These are phyloP conservation scores for Cercospora janseana DNA, from an alignment of 2,329 filamentous ascomycete genomes.

Conservation along the genomic window DNA sequence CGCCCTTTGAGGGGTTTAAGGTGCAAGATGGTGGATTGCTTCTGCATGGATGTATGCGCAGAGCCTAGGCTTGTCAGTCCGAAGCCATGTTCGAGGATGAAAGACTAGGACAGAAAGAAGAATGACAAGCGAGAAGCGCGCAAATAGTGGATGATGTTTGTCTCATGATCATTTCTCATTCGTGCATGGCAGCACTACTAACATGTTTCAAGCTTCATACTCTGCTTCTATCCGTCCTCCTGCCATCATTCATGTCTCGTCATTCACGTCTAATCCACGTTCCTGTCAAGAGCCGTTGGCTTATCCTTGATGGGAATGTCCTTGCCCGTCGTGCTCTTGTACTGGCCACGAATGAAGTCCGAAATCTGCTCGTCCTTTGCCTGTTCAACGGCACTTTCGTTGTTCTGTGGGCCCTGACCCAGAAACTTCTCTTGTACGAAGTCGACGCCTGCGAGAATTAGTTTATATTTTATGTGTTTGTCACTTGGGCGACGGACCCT, in stretches of 20 bases:
- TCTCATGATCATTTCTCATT: slow-evolving; percentile 1
- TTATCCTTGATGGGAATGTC: slow-evolving; percentile 72
- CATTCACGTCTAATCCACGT: slow-evolving; percentile 13
- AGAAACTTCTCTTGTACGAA: slow-evolving; percentile 73
- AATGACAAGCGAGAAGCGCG: neutral
- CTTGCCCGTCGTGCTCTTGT: slow-evolving; percentile 66
- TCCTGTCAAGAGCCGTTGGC: slow-evolving; percentile 27
- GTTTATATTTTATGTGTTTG: too few relatives aligned
- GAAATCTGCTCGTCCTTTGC: slow-evolving; percentile 78
- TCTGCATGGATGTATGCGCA: too few relatives aligned
- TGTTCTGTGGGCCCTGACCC: slow-evolving; percentile 67
- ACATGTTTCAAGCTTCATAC: neutral
- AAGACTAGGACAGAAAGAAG: too few relatives aligned
- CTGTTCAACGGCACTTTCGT: slow-evolving; percentile 70
- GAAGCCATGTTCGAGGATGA: too few relatives aligned
- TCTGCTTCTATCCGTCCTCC: neutral
- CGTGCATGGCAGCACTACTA: slow-evolving; percentile 5
- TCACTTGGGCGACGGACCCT: too few relatives aligned
- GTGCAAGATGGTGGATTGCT: neutral
- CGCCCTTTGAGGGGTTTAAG: neutral
- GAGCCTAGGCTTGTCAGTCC: too few relatives aligned
- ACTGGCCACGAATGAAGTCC: slow-evolving; percentile 67
- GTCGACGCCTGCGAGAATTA: slow-evolving; percentile 61
- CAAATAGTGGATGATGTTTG: neutral
- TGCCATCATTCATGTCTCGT: neutral